These are phyloP conservation scores for Ogataea wickerhamii DNA, from an alignment of 805 yeast species.

Conservation along the genomic window DNA sequence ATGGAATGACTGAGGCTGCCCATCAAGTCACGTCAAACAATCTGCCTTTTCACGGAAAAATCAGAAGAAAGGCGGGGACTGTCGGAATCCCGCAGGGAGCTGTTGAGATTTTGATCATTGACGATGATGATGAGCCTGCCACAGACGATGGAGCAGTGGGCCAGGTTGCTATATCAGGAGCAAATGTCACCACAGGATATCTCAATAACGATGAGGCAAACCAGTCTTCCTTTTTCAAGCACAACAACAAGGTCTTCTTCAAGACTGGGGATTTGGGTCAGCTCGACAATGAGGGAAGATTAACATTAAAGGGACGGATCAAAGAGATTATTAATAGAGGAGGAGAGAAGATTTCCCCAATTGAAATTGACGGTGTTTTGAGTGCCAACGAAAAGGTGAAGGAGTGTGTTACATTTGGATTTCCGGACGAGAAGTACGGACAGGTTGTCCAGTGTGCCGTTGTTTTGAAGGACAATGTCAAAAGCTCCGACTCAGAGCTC, in stretches of 20 bases:
- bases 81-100: slow-evolving; percentile 61
- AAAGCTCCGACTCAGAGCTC: slow-evolving; percentile 41
- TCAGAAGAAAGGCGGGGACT: slow-evolving; percentile 63
- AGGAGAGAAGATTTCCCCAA: slow-evolving; percentile 74
- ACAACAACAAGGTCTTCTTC: slow-evolving; percentile 34
- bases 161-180: slow-evolving; percentile 66
- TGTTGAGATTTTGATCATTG: slow-evolving; percentile 59
- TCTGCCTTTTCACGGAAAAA: slow-evolving; percentile 48
- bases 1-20: slow-evolving; percentile 81
- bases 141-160: slow-evolving; percentile 55
- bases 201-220: slow-evolving; percentile 71
- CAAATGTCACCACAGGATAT: slow-evolving; percentile 68
- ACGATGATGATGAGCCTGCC: slow-evolving; percentile 47
- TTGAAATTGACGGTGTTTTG: slow-evolving; percentile 62
- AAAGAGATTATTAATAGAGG: slow-evolving; percentile 75
- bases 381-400: slow-evolving; percentile 58
- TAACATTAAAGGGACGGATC: slow-evolving; percentile 63
- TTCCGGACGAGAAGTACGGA: slow-evolving; percentile 63
- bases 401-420: slow-evolving; percentile 72
- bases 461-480: slow-evolving; percentile 45
- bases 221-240: slow-evolving; percentile 43
- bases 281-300: slow-evolving; percentile 54
- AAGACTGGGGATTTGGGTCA: slow-evolving; percentile 79
- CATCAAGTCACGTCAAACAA: slow-evolving; percentile 76
- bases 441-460: slow-evolving; percentile 70